phyloP scores from a whole-genome alignment of 441 rosid species.

The Croton setiger region DNA sequence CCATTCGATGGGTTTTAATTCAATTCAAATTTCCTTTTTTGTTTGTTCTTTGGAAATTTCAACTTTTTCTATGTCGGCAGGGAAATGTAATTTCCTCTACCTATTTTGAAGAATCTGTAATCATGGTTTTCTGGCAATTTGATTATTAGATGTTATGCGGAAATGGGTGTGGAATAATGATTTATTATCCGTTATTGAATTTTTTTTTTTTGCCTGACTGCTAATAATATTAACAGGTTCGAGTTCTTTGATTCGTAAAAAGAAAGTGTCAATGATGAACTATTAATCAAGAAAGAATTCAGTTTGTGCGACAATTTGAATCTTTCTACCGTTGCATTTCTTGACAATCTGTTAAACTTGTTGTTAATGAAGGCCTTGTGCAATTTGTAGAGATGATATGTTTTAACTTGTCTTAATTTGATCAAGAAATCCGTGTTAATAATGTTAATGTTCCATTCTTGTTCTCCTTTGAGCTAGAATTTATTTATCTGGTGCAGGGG shows the following conservation, averaged over 20 bases:
- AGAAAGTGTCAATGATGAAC: background rate
- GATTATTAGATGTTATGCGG: background rate
- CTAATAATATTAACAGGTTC: background rate
- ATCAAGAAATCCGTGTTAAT: background rate
- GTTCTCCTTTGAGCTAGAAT: conserved; percentile 3
- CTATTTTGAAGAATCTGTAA: too few relatives aligned
- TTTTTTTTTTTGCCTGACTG: background rate
- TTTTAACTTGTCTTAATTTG: background rate
- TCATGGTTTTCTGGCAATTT: background rate
- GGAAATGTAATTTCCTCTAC: background rate
- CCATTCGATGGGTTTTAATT: conserved; percentile 13
- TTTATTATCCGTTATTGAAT: background rate
- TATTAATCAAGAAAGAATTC: background rate
- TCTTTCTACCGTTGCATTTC: background rate
- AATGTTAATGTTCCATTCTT: background rate
- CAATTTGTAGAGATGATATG: background rate
- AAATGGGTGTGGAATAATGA: background rate
- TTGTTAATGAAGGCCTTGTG: background rate
- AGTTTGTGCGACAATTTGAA: background rate
- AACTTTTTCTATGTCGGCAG: background rate
- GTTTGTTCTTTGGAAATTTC: background rate
- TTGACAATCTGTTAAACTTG: background rate
- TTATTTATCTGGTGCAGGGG: conserved; percentile 39
- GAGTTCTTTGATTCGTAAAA: background rate
- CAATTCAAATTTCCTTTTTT: background rate